Evolutionary conservation across 2,329 filamentous ascomycete genomes (phyloP), one percentile per base, ranked within the genome.

Genomic region (Botrytis medusae): DNA sequence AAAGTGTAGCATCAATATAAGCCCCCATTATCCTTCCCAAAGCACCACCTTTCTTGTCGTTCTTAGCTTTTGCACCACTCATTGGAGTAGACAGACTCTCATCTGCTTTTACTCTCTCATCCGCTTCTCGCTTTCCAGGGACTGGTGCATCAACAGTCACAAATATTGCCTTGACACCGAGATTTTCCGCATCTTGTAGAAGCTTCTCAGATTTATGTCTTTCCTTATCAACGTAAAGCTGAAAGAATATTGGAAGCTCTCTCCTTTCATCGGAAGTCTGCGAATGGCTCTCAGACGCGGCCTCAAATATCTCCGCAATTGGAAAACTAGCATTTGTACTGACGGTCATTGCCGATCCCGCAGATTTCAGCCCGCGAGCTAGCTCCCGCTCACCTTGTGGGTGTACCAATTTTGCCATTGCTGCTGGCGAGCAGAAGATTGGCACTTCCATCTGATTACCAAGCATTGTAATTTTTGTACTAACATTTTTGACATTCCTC

Each of bases 321-420:
- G 88, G 84, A 76, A 86, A 91, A 0, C 87, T 89, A 1, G 89
- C 88, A 69, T 87, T 89, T 20, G 89, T 91, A 25, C 87, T 89
- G 61, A 92, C 83, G 69, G 71, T 87, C 77, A 91, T 88, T 44
- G 90, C 85, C 10, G 90, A 85, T 0, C 87, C 86, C 22, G 84
- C 81, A 3, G 78, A 81, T 69, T 83, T 82, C 73, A 87, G 87
- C 0, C 86, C 89, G 40, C 84, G 82, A 0, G 85, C 88, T 22
- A 91, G 83, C 22, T 85, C 88, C 48, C 85, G 83, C 80, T 92
- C 90, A n/a, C 90, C 91, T 40, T 90, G 86, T 0, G 87, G 85
- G 77, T 92, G 89, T 64, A 90, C 88, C 72, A 91, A 81, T 69
- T 85, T 86, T 5, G 88, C 89, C 86, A 92, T 89, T 2, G 89